Conservation (phyloP, 1,284 basidiomycete genomes). For the Entoloma clypeatum region DNA sequence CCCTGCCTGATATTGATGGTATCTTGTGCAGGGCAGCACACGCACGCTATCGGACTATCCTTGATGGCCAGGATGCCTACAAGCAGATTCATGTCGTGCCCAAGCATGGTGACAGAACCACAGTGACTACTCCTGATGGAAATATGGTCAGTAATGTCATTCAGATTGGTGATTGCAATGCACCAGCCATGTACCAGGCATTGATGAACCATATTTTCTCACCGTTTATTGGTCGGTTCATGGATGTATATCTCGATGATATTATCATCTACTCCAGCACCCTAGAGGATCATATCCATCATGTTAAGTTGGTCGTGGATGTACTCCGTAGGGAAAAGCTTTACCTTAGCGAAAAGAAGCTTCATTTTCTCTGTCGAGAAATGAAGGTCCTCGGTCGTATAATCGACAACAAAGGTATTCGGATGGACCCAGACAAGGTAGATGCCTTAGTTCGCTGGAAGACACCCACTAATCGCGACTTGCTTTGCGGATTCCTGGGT, state of each 20-base stretch:
- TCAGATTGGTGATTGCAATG: conserved; percentile 16
- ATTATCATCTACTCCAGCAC: conserved; percentile 34
- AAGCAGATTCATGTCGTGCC: conserved; percentile 33
- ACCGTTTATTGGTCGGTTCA: conserved; percentile 20
- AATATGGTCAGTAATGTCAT: conserved; percentile 33
- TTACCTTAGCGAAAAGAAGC: conserved; percentile 17
- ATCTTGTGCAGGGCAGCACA: conserved; percentile 16
- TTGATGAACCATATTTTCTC: conserved; percentile 28
- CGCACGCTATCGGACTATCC: conserved; percentile 21
- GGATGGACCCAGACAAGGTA: conserved; percentile 35
- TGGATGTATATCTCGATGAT: conserved; percentile 29
- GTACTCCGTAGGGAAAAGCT: conserved; percentile 18
- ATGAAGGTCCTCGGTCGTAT: conserved; percentile 29
- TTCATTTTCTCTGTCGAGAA: conserved; percentile 15
- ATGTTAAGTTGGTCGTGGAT: conserved; percentile 27
- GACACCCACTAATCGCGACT: conserved; percentile 21
- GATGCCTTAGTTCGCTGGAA: conserved; percentile 31
- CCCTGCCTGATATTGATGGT: conserved; percentile 25
- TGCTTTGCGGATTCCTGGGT: conserved; percentile 29
- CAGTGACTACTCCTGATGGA: conserved; percentile 29
- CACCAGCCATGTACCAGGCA: conserved; percentile 6
- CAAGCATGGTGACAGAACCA: conserved; percentile 25
- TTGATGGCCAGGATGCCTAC: conserved; percentile 33
- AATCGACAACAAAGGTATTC: conserved; percentile 31
- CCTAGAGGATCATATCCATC: conserved; percentile 30